phyloP scores from a whole-genome alignment of 495 filamentous ascomycete species.

The Penicillium steckii region DNA sequence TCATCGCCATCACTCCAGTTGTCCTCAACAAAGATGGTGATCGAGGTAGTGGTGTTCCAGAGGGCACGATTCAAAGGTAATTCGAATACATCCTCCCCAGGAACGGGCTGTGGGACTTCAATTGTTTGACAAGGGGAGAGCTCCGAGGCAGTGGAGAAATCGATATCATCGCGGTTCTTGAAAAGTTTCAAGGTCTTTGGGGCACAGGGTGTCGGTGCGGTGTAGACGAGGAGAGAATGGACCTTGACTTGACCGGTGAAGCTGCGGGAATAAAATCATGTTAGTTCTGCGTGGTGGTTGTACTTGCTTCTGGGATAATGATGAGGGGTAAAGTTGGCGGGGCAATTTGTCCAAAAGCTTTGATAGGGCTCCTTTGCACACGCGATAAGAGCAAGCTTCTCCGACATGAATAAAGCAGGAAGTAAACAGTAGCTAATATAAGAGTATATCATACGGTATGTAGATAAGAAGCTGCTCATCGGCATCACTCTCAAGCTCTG shows the following conservation, averaged over 20 bases:
- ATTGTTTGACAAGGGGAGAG: slow-evolving; percentile 71
- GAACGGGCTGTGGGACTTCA: slow-evolving; percentile 67
- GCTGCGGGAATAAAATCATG: slow-evolving; percentile 45
- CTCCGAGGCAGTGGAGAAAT: slow-evolving; percentile 75
- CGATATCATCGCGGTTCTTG: slow-evolving; percentile 80
- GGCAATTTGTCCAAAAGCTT: too few species aligned
- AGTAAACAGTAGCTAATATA: too few species aligned
- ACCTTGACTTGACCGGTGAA: slow-evolving; percentile 94
- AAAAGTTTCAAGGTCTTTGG: slow-evolving; percentile 81
- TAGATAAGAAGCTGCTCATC: slow-evolving; percentile 94
- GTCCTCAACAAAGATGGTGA: slow-evolving; percentile 80
- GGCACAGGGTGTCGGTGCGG: slow-evolving; percentile 65
- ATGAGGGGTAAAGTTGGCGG: slow-evolving; percentile 20
- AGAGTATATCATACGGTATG: slow-evolving; percentile 69
- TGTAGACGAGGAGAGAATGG: slow-evolving; percentile 81
- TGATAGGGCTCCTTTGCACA: too few species aligned
- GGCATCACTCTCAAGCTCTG: slow-evolving; percentile 77
- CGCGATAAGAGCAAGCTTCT: too few species aligned
- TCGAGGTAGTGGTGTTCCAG: slow-evolving; percentile 76
- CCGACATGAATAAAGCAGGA: too few species aligned
- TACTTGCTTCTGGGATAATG: slow-evolving; percentile 11
- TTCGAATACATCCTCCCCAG: slow-evolving; percentile 73
- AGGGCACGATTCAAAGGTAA: slow-evolving; percentile 77
- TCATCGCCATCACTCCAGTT: slow-evolving; percentile 64
- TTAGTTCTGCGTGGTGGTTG: neutral